Evolutionary conservation across 768 basidiomycete species (phyloP).

Genomic region (Multifurca ochricompacta): DNA sequence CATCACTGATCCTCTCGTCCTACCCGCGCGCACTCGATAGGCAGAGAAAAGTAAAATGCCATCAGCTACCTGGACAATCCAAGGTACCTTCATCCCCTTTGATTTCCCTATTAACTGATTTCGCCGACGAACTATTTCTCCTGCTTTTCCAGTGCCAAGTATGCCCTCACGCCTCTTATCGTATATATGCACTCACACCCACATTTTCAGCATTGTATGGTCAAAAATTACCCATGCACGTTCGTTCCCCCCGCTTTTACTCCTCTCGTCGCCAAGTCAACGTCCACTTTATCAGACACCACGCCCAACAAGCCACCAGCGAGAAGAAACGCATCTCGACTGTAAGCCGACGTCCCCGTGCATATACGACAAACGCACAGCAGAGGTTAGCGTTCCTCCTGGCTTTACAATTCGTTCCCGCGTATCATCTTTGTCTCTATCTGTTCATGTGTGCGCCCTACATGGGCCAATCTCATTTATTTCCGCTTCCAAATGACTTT

Average conservation of each 20-base stretch:
- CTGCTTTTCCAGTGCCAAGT: constrained; percentile 21
- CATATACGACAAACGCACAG: constrained; percentile 39
- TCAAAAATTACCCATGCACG: constrained; percentile 92
- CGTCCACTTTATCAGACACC: constrained; percentile 43
- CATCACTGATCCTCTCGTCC: constrained; percentile 5
- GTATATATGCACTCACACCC: background rate
- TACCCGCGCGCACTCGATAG: constrained; percentile 30
- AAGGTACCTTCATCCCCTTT: constrained; percentile 8
- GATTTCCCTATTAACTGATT: background rate
- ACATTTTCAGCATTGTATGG: constrained; percentile 59
- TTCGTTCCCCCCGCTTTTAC: constrained; percentile 34
- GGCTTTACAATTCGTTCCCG: constrained; percentile 12
- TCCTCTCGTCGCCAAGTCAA: constrained; percentile 21
- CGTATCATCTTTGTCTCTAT: background rate
- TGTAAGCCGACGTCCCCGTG: constrained; percentile 55
- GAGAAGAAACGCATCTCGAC: constrained; percentile 68
- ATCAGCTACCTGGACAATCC: constrained; percentile 62
- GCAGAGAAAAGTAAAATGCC: constrained; percentile 84
- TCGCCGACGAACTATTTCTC: background rate
- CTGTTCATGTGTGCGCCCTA: background rate
- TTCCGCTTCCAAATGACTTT: background rate
- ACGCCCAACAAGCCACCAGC: constrained; percentile 75
- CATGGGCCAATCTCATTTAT: background rate
- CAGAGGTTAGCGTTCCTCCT: constrained; percentile 37
- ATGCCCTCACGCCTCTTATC: background rate